A percentile compares a stretch with the other conserved stretches of the same genome.
phyloP scores from a whole-genome alignment of 2,329 filamentous ascomycete species.

The Plenodomus biglobosus region DNA sequence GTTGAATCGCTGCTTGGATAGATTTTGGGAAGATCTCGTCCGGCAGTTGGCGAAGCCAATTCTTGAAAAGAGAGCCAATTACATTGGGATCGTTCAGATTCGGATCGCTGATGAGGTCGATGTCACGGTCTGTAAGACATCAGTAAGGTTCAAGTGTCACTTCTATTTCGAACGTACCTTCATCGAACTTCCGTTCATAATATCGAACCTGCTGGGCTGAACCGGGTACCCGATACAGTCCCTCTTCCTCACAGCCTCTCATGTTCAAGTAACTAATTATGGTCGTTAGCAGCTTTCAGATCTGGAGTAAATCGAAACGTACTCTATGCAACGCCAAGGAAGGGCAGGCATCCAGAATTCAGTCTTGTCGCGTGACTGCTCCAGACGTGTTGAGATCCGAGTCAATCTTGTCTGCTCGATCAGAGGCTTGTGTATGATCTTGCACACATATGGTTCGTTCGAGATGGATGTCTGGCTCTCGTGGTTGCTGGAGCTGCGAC shows the following conservation, averaged over 20 bases:
- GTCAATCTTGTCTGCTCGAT: constrained; percentile 89
- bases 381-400: constrained; percentile 84
- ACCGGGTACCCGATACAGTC: constrained; percentile 87
- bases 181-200: constrained; percentile 90
- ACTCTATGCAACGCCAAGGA: constrained; percentile 92
- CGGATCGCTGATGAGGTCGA: constrained; percentile 83
- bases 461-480: constrained; percentile 64
- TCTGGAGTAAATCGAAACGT: constrained; percentile 35
- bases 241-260: constrained; percentile 90
- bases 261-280: constrained; percentile 76
- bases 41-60: constrained; percentile 91
- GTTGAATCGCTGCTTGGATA: constrained; percentile 76
- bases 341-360: constrained; percentile 99
- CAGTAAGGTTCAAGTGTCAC: constrained; percentile 5
- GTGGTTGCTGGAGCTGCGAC: constrained; percentile 69
- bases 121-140: constrained; percentile 67
- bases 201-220: constrained; percentile 88
- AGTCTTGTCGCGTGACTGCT: constrained; percentile 89
- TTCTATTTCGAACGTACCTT: constrained; percentile 56
- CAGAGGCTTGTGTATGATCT: constrained; percentile 81
- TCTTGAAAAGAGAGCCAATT: constrained; percentile 93
- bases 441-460: constrained; percentile 80
- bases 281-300: background rate
- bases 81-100: constrained; percentile 96
- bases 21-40: constrained; percentile 89